Evolutionary conservation across 805 yeast genomes (phyloP), one percentile per base, ranked within the genome.

Genomic region (Yueomyces sinensis): DNA sequence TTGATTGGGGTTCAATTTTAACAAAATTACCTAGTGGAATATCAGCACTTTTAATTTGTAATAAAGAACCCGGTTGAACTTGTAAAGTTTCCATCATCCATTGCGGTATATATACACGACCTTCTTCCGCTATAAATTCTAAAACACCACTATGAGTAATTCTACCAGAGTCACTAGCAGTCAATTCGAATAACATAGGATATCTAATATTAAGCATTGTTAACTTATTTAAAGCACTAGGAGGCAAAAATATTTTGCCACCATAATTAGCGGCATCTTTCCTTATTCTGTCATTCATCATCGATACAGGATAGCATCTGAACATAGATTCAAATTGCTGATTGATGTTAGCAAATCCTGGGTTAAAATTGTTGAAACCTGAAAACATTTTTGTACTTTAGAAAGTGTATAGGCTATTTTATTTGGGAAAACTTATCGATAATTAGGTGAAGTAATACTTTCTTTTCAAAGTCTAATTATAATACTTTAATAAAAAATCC

Each of bases 41-140:
- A 53, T 84, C 93, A 18, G 84, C 74, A 32, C 75, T 74, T 30
- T 76, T 68, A 29, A 93, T 70, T 41, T 78, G 77, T 14, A 91
- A 62, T 39, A 91, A 62, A n/a, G 82, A 70, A 0, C 97, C 97
- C 0, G 95, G 82, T 33, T 70, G 69, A 6, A 82, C 60, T 24
- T 66, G 64, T 27, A 91, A 59, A 0, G 93, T 81, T 31, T 62
- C 68, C 81, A 91, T 72, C 87, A 91, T 87, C 99, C 99, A 91
- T 46, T 82, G 84, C 0, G 99, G 99, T 25, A 91, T 49, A 54
- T 91, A 91, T 2, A 74, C 91, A 37, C 98, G 68, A 14, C 99
- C 99, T 62, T 91, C 98, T 52, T 91, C 97, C 1, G 98, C 95
- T 14, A 82, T 80, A 56, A 91, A 91, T 60, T 91, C 98, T 40